Conservation (phyloP, 1,284 basidiomycete genomes). For the Irpex sp. region DNA sequence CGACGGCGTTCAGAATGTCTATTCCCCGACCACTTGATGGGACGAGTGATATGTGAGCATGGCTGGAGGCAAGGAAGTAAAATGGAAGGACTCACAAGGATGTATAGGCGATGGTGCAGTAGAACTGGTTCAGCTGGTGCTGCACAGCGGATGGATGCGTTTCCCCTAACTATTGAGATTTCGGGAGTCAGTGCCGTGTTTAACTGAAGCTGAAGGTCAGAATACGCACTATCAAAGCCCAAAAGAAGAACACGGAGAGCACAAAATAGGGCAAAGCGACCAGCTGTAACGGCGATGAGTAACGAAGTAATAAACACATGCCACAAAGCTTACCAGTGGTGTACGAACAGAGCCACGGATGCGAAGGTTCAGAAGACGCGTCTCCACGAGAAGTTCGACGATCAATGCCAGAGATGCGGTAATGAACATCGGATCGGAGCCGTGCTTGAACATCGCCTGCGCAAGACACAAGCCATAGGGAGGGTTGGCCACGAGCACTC, state of each 20-base stretch:
- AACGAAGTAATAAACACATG: not conserved
- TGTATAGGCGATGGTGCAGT: constrained; percentile 17
- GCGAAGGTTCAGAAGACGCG: constrained; percentile 5
- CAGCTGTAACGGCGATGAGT: constrained; percentile 13
- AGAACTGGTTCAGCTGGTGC: constrained; percentile 16
- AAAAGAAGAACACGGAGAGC: constrained; percentile 15
- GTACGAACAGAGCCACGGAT: not conserved
- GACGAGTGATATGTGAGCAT: constrained; percentile 1
- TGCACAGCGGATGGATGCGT: constrained; percentile 13
- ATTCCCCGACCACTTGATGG: constrained; percentile 14
- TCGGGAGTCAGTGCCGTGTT: not conserved
- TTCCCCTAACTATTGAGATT: constrained; percentile 14
- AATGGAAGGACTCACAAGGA: constrained; percentile 16
- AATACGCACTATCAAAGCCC: constrained; percentile 10
- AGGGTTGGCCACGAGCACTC: constrained; percentile 13
- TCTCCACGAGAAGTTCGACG: constrained; percentile 16
- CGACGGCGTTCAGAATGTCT: constrained; percentile 14
- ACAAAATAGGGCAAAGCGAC: constrained; percentile 18
- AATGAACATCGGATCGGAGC: constrained; percentile 19
- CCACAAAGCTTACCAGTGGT: not conserved
- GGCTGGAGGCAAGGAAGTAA: constrained; percentile 1
- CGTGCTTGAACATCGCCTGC: constrained; percentile 19
- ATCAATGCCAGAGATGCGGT: constrained; percentile 19
- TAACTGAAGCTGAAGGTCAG: not conserved
- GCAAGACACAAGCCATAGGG: constrained; percentile 16